Base-by-base conservation (phyloP, 257 asterid genomes). In the Plantago major region DNA sequence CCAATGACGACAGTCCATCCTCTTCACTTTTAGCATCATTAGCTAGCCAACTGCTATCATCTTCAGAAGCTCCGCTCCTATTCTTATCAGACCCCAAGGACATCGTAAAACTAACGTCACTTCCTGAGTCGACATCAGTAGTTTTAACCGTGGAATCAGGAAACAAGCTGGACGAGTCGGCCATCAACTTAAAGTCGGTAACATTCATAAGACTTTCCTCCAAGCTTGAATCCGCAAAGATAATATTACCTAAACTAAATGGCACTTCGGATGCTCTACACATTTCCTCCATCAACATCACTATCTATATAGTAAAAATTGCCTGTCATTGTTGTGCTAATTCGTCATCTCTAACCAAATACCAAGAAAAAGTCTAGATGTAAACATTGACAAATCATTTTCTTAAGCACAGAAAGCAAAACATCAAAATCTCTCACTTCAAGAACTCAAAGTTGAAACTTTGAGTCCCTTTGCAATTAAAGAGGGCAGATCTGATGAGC, bases 291-390 rank as follows among this genome's bases (percentile, higher is more conserved):
- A 84, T 76, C 58, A 63, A 75, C 68, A 68, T 80, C 79, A 64
- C 78, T 78, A 69, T 70, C 76, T 66, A 74, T 30, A 69, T 50
- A 72, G 73, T 52, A 73, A 73, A 74, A 73, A 75, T 62, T 57
- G 66, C 78, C 78, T 71, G 84, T 79, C 97, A 82, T 86, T 78
- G 78, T 83, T 70, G 57, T 64, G 69, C 73, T 74, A 73, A 69
- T 58, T 74, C 81, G 67, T 51, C 74, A 59, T 71, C 80, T 58
- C 49, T 42, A 78, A 65, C 79, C 61, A 42, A 50, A 48, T 58
- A 67, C 55, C 66, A 66, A 60, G 50, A 63, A 60, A 69, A 63
- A 69, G 57, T 64, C 76, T 43, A 28, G 60, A 60, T 63, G 45
- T n/a, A 52, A 38, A 54, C 62, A 51, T 62, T 69, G 70, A 69